Conservation (phyloP, 805 yeast species). For the Starmerella lactis-condensi region DNA sequence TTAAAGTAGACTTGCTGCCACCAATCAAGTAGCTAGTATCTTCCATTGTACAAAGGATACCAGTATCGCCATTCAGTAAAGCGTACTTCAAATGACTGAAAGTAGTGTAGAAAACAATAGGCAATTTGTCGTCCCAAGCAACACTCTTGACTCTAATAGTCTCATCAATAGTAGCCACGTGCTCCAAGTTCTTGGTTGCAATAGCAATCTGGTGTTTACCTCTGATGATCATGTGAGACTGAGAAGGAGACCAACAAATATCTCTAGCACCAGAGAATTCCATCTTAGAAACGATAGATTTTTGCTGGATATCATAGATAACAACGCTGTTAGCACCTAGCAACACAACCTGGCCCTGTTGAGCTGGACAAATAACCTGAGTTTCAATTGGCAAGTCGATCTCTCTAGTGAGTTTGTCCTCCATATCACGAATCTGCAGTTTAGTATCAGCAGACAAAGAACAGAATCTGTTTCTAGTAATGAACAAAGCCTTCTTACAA, state of each 20-base stretch:
- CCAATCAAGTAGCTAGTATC: slow-evolving; percentile 58
- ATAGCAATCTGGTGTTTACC: slow-evolving; percentile 85
- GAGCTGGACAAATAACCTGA: slow-evolving; percentile 46
- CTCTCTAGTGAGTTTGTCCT: slow-evolving; percentile 62
- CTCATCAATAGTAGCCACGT: slow-evolving; percentile 75
- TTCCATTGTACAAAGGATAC: slow-evolving; percentile 81
- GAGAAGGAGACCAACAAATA: slow-evolving; percentile 74
- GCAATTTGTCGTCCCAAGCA: slow-evolving; percentile 85
- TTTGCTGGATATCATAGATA: slow-evolving; percentile 83
- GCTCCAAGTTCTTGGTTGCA: slow-evolving; percentile 51
- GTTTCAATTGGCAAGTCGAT: slow-evolving; percentile 40
- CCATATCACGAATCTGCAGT: slow-evolving; percentile 70
- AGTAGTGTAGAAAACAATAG: slow-evolving; percentile 76
- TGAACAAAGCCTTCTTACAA: slow-evolving; percentile 73
- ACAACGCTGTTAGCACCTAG: slow-evolving; percentile 56
- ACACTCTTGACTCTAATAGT: slow-evolving; percentile 93
- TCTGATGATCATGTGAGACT: slow-evolving; percentile 68
- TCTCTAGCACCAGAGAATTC: slow-evolving; percentile 66
- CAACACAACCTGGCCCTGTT: slow-evolving; percentile 68
- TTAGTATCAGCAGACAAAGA: slow-evolving; percentile 49
- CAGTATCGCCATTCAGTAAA: slow-evolving; percentile 81
- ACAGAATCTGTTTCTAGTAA: slow-evolving; percentile 87
- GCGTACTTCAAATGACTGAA: slow-evolving; percentile 90
- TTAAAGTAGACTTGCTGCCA: slow-evolving; percentile 49
- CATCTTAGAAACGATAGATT: slow-evolving; percentile 51